A percentile compares a stretch with the other conserved stretches of the same genome.
Evolutionary conservation across 139 green algal genomes (phyloP).

Genomic region (Chlamydomonas sp.): DNA sequence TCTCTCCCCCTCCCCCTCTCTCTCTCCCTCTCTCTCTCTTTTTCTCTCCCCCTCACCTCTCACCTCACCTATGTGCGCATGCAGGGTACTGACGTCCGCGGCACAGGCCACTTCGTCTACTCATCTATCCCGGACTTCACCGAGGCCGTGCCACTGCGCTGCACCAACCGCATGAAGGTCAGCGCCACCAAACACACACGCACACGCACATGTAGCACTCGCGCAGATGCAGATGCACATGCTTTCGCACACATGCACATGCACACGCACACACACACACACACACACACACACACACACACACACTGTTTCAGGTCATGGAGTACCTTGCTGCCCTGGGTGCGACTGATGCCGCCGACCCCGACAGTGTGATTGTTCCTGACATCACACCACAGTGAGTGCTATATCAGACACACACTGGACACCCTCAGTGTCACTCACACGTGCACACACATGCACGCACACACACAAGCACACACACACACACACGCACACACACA

Average conservation of each 20-base stretch:
- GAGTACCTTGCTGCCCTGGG: conserved; percentile 40
- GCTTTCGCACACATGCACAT: too few species aligned
- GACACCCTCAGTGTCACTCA: too few species aligned
- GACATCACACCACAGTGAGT: conserved; percentile 6
- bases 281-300: not conserved
- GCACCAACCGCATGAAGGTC: conserved; percentile 15
- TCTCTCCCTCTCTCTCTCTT: not conserved
- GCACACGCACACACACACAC: not conserved
- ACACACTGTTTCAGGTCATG: conserved; percentile 28
- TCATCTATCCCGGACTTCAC: conserved; percentile 25
- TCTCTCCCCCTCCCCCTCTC: not conserved
- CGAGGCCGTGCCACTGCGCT: conserved; percentile 28
- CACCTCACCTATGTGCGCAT: too few species aligned
- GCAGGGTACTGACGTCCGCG: conserved; percentile 38
- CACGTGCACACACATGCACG: not conserved
- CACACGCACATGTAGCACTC: too few species aligned
- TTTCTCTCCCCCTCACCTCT: not conserved
- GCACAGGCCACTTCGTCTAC: conserved; percentile 52
- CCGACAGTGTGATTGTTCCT: not conserved
- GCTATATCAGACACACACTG: not conserved
- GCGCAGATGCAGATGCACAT: too few species aligned
- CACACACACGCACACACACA: not conserved
- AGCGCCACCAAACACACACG: too few species aligned
- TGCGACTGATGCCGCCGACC: conserved; percentile 23
- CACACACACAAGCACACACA: too few species aligned